Conservation (phyloP, 1,284 basidiomycete genomes). For the Ceratobasidium theobromae region DNA sequence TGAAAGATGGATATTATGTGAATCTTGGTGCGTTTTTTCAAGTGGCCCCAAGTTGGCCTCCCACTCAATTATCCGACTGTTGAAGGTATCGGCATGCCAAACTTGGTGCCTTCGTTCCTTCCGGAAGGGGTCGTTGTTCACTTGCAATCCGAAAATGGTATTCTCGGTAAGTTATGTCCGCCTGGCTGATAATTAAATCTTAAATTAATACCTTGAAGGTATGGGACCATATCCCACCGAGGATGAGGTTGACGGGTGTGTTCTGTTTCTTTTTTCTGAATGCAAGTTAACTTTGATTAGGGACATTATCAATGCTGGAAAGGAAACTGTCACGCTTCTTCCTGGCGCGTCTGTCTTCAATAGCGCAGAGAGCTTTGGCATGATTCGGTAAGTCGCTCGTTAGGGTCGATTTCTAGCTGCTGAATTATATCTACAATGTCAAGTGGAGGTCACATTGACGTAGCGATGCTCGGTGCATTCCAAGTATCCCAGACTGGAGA, state of each 20-base stretch:
- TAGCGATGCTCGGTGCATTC: constrained; percentile 89
- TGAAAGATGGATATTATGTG: constrained; percentile 84
- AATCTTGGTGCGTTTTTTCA: constrained; percentile 55
- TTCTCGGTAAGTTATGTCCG: constrained; percentile 54
- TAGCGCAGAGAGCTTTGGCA: constrained; percentile 35
- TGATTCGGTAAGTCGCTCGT: constrained; percentile 30
- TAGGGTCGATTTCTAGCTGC: not conserved
- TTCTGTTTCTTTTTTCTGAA: constrained; percentile 37
- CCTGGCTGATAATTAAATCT: not conserved
- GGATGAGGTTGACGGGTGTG: constrained; percentile 85
- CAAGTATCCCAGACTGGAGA: constrained; percentile 92
- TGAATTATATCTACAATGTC: constrained; percentile 40
- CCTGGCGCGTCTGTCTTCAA: constrained; percentile 87
- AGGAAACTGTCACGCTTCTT: constrained; percentile 90
- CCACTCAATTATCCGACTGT: not conserved
- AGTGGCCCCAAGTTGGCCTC: constrained; percentile 43
- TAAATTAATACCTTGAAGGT: constrained; percentile 42
- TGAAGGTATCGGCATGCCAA: constrained; percentile 82
- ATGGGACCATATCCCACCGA: constrained; percentile 93
- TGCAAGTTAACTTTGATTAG: constrained; percentile 45
- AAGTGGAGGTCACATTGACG: constrained; percentile 94
- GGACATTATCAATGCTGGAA: constrained; percentile 93
- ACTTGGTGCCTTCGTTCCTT: constrained; percentile 83
- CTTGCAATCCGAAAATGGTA: constrained; percentile 94
- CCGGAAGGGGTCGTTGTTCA: constrained; percentile 80